Percentiles rank a stretch among this genome's conserved stretches.
phyloP scores from a whole-genome alignment of 305 asterid species.

The Fraxinus nigra region DNA sequence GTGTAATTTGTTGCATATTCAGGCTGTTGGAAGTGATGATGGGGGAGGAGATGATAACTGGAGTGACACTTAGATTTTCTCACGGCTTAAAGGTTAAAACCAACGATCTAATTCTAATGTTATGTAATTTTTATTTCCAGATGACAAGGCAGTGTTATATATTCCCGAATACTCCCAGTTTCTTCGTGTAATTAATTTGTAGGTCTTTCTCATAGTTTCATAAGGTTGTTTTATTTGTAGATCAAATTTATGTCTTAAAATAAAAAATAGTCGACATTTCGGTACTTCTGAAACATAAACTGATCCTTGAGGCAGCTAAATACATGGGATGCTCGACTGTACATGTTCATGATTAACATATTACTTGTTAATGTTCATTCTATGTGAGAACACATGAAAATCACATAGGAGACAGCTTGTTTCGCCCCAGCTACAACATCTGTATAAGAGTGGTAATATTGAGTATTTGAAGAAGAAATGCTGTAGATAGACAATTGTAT shows the following conservation, averaged over 20 bases:
- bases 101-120: slow-evolving; percentile 1
- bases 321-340: neutral
- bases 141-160: slow-evolving; percentile 28
- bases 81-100: slow-evolving; percentile 9
- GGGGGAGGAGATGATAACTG: slow-evolving; percentile 41
- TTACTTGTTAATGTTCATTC: neutral
- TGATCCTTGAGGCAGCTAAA: neutral
- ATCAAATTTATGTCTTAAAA: slow-evolving; percentile 20
- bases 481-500: neutral
- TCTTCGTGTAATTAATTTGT: slow-evolving; percentile 30
- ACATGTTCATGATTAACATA: neutral
- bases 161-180: slow-evolving; percentile 33
- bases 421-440: neutral
- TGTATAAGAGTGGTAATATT: neutral
- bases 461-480: neutral
- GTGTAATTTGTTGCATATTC: slow-evolving; percentile 20
- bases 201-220: slow-evolving; percentile 29
- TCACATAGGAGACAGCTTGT: neutral
- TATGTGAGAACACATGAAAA: neutral
- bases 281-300: neutral
- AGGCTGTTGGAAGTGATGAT: slow-evolving; percentile 91
- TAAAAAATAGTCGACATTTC: slow-evolving; percentile 4
- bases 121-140: slow-evolving; percentile 26
- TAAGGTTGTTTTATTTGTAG: slow-evolving; percentile 12
- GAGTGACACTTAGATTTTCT: slow-evolving; percentile 60